These are phyloP conservation scores for Insectozyma bohioensis DNA, from an alignment of 1,139 yeast genomes.

Conservation along the genomic window DNA sequence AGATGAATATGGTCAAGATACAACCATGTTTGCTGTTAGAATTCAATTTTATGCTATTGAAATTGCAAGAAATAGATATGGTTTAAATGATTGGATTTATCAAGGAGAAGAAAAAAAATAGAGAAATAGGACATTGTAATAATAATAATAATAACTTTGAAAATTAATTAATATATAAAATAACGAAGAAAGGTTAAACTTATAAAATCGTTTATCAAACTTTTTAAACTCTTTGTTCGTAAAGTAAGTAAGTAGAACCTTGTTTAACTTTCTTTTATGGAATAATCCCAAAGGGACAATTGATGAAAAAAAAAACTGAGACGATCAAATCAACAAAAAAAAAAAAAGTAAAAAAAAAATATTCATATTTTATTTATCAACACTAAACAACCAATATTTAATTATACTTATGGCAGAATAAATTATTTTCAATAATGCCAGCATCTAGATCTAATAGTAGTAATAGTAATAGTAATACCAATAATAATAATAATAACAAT, in stretches of 20 bases:
- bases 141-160: too few species aligned
- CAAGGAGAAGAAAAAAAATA: constrained; percentile 10
- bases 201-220: too few species aligned
- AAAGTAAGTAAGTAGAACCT: too few species aligned
- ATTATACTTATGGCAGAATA: too few species aligned
- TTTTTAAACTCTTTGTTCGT: too few species aligned
- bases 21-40: constrained; percentile 88
- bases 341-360: neutral
- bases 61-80: constrained; percentile 87
- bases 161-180: too few species aligned
- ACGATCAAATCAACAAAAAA: constrained; percentile 3
- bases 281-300: too few species aligned
- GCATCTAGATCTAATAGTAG: constrained; percentile 9
- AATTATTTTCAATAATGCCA: constrained; percentile 5
- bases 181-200: too few species aligned
- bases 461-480: neutral
- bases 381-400: too few species aligned
- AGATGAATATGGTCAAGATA: constrained; percentile 78
- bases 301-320: too few species aligned
- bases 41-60: constrained; percentile 94
- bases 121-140: neutral
- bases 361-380: too few species aligned
- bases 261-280: too few species aligned
- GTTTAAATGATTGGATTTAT: constrained; percentile 86
- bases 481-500: neutral